phyloP scores from a whole-genome alignment of 2,329 filamentous ascomycete genomes.

The Ampelomyces quisqualis region DNA sequence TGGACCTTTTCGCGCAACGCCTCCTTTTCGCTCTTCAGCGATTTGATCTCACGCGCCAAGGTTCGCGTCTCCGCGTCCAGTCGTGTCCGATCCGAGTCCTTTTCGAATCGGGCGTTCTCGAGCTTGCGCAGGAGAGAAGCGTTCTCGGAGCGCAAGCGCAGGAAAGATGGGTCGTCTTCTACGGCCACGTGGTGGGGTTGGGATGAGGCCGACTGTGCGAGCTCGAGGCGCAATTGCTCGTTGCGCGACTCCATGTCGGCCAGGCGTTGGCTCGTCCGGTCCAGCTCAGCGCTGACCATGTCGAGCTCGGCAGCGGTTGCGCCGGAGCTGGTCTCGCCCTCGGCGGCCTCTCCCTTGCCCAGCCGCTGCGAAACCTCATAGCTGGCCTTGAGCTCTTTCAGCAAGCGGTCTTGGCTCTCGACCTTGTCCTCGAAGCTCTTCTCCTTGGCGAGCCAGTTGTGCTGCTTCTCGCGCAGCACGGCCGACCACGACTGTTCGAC shows the following conservation, averaged over 20 bases:
- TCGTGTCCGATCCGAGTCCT: constrained; percentile 74
- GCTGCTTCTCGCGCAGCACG: constrained; percentile 87
- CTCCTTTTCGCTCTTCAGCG: constrained; percentile 79
- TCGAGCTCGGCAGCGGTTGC: constrained; percentile 89
- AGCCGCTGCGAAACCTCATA: constrained; percentile 95
- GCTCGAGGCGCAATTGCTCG: constrained; percentile 84
- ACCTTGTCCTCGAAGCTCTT: constrained; percentile 88
- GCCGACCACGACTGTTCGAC: constrained; percentile 88
- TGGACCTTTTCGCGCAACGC: constrained; percentile 76
- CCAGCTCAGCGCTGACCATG: constrained; percentile 86
- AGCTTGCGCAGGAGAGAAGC: constrained; percentile 86
- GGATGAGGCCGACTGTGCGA: constrained; percentile 83
- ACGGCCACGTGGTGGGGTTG: constrained; percentile 61
- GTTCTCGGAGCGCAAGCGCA: constrained; percentile 89
- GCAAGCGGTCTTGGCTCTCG: constrained; percentile 85
- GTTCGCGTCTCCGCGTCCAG: constrained; percentile 73
- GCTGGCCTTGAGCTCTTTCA: constrained; percentile 94
- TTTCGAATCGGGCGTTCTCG: constrained; percentile 79
- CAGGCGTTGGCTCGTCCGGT: constrained; percentile 81
- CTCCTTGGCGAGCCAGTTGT: constrained; percentile 96
- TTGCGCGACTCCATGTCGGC: constrained; percentile 93
- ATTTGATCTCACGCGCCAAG: constrained; percentile 75
- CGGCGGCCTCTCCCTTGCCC: constrained; percentile 67
- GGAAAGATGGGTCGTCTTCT: constrained; percentile 86
- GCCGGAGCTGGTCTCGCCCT: constrained; percentile 58